Evolutionary conservation across 108 stramenopile genomes (phyloP).

Genomic region (Fragilaria radians): DNA sequence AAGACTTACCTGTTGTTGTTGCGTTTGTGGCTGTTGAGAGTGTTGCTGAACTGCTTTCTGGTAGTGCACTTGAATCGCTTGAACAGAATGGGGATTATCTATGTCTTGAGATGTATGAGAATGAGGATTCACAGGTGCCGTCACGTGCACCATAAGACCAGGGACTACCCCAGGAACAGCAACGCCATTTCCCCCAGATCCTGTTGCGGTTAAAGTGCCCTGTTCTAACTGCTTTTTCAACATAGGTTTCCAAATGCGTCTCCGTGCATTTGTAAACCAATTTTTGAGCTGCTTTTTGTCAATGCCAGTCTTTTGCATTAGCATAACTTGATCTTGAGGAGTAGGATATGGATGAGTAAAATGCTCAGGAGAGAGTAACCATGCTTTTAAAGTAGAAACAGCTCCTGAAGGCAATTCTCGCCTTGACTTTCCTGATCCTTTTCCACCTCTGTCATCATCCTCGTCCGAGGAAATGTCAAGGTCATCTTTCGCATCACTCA

Average conservation of each 20-base stretch:
- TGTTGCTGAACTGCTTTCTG: constrained; percentile 37
- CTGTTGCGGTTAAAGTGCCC: constrained; percentile 66
- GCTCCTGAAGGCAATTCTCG: constrained; percentile 88
- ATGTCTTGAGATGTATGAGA: constrained; percentile 25
- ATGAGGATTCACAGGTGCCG: constrained; percentile 9
- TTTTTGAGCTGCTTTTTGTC: constrained; percentile 95
- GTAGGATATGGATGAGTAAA: constrained; percentile 92
- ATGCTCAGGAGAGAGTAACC: constrained; percentile 86
- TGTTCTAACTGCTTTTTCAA: constrained; percentile 86
- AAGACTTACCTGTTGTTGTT: constrained; percentile 35
- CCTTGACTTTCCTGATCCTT: constrained; percentile 59
- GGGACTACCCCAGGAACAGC: constrained; percentile 25
- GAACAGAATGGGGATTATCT: constrained; percentile 8
- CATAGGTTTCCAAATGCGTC: constrained; percentile 96
- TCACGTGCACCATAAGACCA: constrained; percentile 35
- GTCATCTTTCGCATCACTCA: constrained; percentile 2
- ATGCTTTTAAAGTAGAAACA: constrained; percentile 83
- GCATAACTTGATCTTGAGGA: constrained; percentile 83
- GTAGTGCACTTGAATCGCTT: constrained; percentile 22
- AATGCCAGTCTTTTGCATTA: constrained; percentile 92
- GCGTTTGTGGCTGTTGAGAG: constrained; percentile 9
- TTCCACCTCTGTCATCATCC: constrained; percentile 18
- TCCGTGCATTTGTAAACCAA: constrained; percentile 93
- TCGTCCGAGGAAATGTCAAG: constrained; percentile 24
- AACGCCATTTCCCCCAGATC: constrained; percentile 29